Evolutionary conservation across 2,329 filamentous ascomycete species (phyloP).

Genomic region (Stagonosporopsis chrysanthemi): DNA sequence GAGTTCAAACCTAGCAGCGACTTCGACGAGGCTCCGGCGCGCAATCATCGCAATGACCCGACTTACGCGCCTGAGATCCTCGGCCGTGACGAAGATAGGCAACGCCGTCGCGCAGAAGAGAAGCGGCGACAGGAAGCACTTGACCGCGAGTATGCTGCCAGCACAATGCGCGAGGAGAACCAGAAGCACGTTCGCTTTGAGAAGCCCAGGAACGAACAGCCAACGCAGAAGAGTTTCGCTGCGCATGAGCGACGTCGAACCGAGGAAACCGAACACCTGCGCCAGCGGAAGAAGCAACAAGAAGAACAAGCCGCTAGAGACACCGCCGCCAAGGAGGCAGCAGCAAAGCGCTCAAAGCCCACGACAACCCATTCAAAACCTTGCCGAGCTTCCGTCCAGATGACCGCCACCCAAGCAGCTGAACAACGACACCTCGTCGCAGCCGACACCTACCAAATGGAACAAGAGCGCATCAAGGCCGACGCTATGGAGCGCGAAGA

Average conservation of each 20-base stretch:
- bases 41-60: slow-evolving; percentile 29
- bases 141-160: slow-evolving; percentile 28
- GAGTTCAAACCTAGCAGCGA: slow-evolving; percentile 28
- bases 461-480: slow-evolving; percentile 30
- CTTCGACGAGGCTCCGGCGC: slow-evolving; percentile 28
- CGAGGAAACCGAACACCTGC: slow-evolving; percentile 23
- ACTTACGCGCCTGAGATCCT: slow-evolving; percentile 34
- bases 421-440: slow-evolving; percentile 31
- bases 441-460: slow-evolving; percentile 33
- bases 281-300: slow-evolving; percentile 16
- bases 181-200: slow-evolving; percentile 40
- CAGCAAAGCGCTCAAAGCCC: slow-evolving; percentile 1
- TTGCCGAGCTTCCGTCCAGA: slow-evolving; percentile 28
- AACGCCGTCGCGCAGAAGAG: slow-evolving; percentile 30
- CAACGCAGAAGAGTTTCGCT: slow-evolving; percentile 29
- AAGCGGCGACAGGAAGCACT: slow-evolving; percentile 35
- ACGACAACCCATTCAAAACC: slow-evolving; percentile 10
- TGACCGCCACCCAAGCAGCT: slow-evolving; percentile 16
- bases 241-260: slow-evolving; percentile 32
- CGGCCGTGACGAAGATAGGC: slow-evolving; percentile 31
- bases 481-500: slow-evolving; percentile 40
- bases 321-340: slow-evolving; percentile 2
- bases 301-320: slow-evolving; percentile 18
- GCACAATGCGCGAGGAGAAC: slow-evolving; percentile 26
- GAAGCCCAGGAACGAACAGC: slow-evolving; percentile 30